phyloP scores from a whole-genome alignment of 257 asterid species.

The Solanum corneliomulleri region DNA sequence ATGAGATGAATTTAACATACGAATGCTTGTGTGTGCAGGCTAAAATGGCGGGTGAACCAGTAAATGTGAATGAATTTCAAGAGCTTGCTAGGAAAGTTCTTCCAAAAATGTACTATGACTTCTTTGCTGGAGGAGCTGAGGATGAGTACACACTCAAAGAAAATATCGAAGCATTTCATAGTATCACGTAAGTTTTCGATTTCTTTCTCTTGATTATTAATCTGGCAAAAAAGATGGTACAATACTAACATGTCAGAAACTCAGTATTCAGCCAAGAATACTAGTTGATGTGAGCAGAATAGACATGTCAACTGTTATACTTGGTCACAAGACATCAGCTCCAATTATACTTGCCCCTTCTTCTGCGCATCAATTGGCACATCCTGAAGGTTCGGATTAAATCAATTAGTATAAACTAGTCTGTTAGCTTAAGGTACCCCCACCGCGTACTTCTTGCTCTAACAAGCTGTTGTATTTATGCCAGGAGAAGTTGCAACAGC shows the following conservation, averaged over 20 bases:
- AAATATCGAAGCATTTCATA: slow-evolving; percentile 40
- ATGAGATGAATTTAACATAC: background rate
- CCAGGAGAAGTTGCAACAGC: slow-evolving; percentile 65
- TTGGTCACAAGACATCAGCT: slow-evolving; percentile 36
- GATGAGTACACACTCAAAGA: slow-evolving; percentile 49
- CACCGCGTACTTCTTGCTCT: background rate
- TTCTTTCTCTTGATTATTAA: background rate
- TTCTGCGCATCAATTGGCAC: slow-evolving; percentile 37
- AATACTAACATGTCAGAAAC: background rate
- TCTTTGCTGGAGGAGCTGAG: slow-evolving; percentile 52
- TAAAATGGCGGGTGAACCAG: slow-evolving; percentile 37
- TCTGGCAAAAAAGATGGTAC: background rate
- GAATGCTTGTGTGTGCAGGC: background rate
- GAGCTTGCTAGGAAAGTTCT: slow-evolving; percentile 52
- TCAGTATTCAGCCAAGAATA: slow-evolving; percentile 45
- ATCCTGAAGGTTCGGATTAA: slow-evolving; percentile 31
- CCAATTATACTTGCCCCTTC: slow-evolving; percentile 58
- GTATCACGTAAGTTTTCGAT: slow-evolving; percentile 27
- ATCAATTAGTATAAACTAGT: background rate
- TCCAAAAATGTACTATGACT: slow-evolving; percentile 66
- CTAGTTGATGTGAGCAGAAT: slow-evolving; percentile 45
- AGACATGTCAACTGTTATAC: slow-evolving; percentile 33
- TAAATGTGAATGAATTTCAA: slow-evolving; percentile 34
- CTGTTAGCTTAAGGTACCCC: background rate
- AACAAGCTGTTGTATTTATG: background rate